phyloP scores from a whole-genome alignment of 441 rosid genomes.

The Gossypium davidsonii region DNA sequence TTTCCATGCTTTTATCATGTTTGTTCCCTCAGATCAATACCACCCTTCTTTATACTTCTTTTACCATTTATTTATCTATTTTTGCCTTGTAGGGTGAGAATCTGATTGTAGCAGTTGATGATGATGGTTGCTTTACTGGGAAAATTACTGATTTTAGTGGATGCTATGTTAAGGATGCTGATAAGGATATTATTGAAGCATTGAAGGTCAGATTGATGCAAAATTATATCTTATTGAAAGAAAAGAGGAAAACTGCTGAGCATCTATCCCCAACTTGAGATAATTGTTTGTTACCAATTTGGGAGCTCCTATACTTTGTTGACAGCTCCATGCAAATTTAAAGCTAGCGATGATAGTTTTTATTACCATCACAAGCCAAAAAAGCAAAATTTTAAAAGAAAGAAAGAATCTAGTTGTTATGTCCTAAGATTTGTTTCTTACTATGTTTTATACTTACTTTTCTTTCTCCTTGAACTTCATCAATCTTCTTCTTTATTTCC shows the following conservation, averaged over 20 bases:
- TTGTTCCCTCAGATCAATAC: not conserved
- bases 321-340: not conserved
- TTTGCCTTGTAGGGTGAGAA: constrained; percentile 55
- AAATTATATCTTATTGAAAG: not conserved
- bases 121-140: constrained; percentile 83
- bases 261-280: not conserved
- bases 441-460: not conserved
- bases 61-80: constrained; percentile 15
- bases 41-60: not conserved
- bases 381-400: not conserved
- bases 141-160: constrained; percentile 73
- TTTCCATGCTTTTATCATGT: constrained; percentile 1
- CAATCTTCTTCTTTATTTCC: constrained; percentile 18
- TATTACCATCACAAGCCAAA: not conserved
- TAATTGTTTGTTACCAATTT: not conserved
- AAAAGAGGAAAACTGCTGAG: not conserved
- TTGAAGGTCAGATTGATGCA: constrained; percentile 53
- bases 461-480: constrained; percentile 10
- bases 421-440: not conserved
- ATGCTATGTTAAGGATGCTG: constrained; percentile 86
- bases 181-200: constrained; percentile 81
- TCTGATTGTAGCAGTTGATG: constrained; percentile 89
- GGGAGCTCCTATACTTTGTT: not conserved
- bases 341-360: not conserved
- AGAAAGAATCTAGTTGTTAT: not conserved